Percentiles rank a stretch among this genome's conserved stretches.
phyloP scores from a whole-genome alignment of 2,329 filamentous ascomycete species.

The Beauveria pseudobassiana region DNA sequence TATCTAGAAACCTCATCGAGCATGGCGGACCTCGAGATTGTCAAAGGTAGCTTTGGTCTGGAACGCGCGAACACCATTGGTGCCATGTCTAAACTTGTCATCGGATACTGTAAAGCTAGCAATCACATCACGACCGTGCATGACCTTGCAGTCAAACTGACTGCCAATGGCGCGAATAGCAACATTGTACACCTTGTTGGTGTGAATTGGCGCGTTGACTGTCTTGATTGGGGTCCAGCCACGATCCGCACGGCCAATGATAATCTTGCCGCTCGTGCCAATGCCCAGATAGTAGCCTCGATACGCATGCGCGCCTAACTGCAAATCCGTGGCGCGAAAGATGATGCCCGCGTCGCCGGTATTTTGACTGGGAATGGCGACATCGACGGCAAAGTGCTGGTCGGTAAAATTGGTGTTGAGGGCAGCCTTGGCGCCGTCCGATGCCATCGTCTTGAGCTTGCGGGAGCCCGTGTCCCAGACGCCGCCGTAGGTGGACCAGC shows the following conservation, averaged over 20 bases:
- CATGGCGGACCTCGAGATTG: conserved; percentile 6
- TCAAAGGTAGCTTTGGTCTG: conserved; percentile 10
- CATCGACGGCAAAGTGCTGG: conserved; percentile 23
- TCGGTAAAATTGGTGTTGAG: conserved; percentile 31
- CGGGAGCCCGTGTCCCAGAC: conserved; percentile 13
- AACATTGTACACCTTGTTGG: conserved; percentile 4
- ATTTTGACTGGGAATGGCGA: conserved; percentile 14
- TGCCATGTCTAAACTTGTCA: conserved; percentile 2
- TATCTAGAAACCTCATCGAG: background rate
- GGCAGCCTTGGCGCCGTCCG: conserved; percentile 19
- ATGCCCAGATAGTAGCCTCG: conserved; percentile 25
- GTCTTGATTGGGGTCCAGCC: conserved; percentile 1
- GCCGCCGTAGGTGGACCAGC: conserved; percentile 25
- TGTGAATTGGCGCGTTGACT: background rate
- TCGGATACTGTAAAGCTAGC: conserved; percentile 8
- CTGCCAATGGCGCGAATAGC: background rate
- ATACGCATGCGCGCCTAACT: conserved; percentile 11
- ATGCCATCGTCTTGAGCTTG: conserved; percentile 17
- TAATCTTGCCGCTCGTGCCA: conserved; percentile 19
- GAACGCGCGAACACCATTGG: conserved; percentile 9
- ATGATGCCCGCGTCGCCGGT: conserved; percentile 26
- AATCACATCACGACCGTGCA: background rate
- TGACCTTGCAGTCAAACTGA: conserved; percentile 3
- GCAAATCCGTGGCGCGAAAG: conserved; percentile 24
- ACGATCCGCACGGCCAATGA: conserved; percentile 17